Conservation (phyloP, 176 grass and related monocot species). For the Eleusine coracana region DNA sequence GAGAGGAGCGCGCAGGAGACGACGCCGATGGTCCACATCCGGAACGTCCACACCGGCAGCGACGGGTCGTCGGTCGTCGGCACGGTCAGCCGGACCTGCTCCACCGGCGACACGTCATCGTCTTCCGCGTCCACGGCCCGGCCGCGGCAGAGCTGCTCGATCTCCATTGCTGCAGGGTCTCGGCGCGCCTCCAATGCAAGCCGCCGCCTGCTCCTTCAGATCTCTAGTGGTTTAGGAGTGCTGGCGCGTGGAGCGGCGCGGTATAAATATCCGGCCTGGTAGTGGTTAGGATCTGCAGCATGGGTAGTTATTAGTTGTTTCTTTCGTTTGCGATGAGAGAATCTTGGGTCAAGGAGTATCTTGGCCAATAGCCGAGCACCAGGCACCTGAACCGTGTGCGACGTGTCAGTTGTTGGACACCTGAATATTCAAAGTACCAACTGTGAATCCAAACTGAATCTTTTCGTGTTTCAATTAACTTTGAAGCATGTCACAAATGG, state of each 20-base stretch:
- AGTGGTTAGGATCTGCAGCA: background rate
- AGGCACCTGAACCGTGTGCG: background rate
- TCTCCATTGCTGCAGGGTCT: constrained; percentile 24
- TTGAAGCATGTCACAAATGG: too few species aligned
- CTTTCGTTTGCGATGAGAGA: constrained; percentile 33
- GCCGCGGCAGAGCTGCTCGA: constrained; percentile 19
- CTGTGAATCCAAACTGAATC: too few species aligned
- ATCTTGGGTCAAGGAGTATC: constrained; percentile 33
- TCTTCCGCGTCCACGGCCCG: constrained; percentile 13
- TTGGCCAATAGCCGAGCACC: constrained; percentile 2
- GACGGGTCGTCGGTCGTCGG: constrained; percentile 61
- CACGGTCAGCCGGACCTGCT: constrained; percentile 77
- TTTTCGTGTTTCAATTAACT: too few species aligned
- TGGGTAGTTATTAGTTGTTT: background rate
- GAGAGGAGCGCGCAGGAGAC: constrained; percentile 63
- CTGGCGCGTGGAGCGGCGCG: background rate
- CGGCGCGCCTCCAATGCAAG: background rate
- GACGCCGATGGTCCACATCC: constrained; percentile 73
- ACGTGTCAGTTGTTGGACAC: too few species aligned
- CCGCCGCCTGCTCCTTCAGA: background rate
- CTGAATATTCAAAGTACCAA: too few species aligned
- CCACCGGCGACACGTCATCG: constrained; percentile 60
- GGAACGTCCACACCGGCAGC: constrained; percentile 77
- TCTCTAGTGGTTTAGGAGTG: background rate
- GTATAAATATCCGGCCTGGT: constrained; percentile 15